Percentiles rank a stretch among this genome's conserved stretches.
phyloP scores from a whole-genome alignment of 1,139 yeast species.

The Komagataea norvegica region DNA sequence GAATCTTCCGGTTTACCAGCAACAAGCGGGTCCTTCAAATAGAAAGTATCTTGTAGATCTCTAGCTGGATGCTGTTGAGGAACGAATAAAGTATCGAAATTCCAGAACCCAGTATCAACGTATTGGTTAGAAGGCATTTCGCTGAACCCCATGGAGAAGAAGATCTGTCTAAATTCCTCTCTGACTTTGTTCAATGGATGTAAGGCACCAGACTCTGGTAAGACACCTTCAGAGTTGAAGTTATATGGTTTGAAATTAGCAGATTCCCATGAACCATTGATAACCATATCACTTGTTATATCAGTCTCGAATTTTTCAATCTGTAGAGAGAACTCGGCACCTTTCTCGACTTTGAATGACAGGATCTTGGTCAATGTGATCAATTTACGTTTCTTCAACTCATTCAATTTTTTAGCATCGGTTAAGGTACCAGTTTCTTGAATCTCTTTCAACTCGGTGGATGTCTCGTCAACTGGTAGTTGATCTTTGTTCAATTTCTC shows the following conservation, averaged over 20 bases:
- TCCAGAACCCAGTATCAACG: constrained; percentile 98
- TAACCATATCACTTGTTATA: constrained; percentile 87
- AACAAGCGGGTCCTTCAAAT: constrained; percentile 81
- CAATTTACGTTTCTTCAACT: constrained; percentile 91
- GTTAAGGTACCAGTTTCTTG: constrained; percentile 48
- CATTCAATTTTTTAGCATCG: constrained; percentile 67
- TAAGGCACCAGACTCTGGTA: constrained; percentile 84
- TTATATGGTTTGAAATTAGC: constrained; percentile 91
- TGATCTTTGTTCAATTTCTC: constrained; percentile 34
- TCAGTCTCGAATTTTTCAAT: constrained; percentile 87
- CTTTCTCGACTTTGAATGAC: constrained; percentile 74
- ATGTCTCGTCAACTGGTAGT: constrained; percentile 64
- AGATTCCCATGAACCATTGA: constrained; percentile 73
- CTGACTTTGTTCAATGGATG: constrained; percentile 96
- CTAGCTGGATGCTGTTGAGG: constrained; percentile 99
- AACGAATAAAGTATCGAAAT: constrained; percentile 90
- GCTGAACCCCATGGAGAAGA: constrained; percentile 95
- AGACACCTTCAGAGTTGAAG: constrained; percentile 90
- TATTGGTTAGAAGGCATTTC: constrained; percentile 99
- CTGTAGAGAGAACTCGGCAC: constrained; percentile 76
- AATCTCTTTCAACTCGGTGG: constrained; percentile 57
- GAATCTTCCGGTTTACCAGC: constrained; percentile 82
- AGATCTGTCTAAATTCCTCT: constrained; percentile 95
- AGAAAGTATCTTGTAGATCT: constrained; percentile 97
- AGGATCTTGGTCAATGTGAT: constrained; percentile 65